Conservation (phyloP, 352 stramenopile species). For the Thraustochytrium striatum region DNA sequence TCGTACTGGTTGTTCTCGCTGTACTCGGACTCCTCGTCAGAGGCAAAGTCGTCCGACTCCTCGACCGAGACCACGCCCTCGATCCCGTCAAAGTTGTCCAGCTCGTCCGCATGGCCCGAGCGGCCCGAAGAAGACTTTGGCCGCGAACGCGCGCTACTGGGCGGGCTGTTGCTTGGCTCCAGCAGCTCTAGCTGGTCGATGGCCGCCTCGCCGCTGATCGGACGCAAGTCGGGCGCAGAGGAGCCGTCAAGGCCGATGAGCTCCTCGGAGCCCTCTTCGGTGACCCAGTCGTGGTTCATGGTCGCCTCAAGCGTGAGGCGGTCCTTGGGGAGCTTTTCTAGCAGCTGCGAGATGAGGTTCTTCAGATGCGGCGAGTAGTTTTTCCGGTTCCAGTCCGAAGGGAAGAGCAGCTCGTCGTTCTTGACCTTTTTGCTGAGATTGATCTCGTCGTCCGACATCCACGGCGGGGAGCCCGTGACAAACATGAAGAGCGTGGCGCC, state of each 20-base stretch:
- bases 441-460: slow-evolving; percentile 82
- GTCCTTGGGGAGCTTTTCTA: slow-evolving; percentile 76
- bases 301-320: slow-evolving; percentile 71
- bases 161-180: background rate
- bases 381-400: slow-evolving; percentile 63
- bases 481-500: slow-evolving; percentile 75
- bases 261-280: slow-evolving; percentile 78
- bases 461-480: slow-evolving; percentile 75
- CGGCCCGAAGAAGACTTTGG: background rate
- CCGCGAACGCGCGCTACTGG: background rate
- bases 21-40: slow-evolving; percentile 68
- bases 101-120: slow-evolving; percentile 48
- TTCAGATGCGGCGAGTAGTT: slow-evolving; percentile 76
- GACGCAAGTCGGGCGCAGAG: slow-evolving; percentile 65
- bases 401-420: slow-evolving; percentile 69
- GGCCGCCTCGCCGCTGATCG: slow-evolving; percentile 56
- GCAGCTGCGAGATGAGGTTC: slow-evolving; percentile 80
- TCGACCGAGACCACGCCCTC: slow-evolving; percentile 60
- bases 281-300: slow-evolving; percentile 84
- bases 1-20: slow-evolving; percentile 26
- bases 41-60: slow-evolving; percentile 72
- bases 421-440: slow-evolving; percentile 73
- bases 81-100: slow-evolving; percentile 54
- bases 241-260: slow-evolving; percentile 64
- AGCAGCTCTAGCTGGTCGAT: slow-evolving; percentile 59